Base-by-base conservation (phyloP, 257 asterid genomes). In the Fraxinus excelsior region DNA sequence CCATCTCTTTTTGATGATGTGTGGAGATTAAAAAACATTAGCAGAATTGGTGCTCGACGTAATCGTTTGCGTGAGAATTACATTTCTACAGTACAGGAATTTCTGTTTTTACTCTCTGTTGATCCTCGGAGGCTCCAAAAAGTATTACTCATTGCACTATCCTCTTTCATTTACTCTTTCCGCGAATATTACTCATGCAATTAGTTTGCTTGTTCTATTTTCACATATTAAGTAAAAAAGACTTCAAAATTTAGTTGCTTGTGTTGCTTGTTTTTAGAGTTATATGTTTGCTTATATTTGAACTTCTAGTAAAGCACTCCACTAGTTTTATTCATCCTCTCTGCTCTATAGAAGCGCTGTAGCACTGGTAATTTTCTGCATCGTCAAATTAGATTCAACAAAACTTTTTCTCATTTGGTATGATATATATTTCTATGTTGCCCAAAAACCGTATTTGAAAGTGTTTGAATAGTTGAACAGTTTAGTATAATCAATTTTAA, bases 61-160 rank as follows among this genome's bases (percentile, higher is more conserved):
- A 51, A 69, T 70, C 72, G 74, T 19, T 42, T 86, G 79, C 9
- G 37, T 1, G 4, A 77, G 4, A 40, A 29, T 7, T 69, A 76
- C 0, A 25, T 88, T 58, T 0, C 12, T 35, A 81, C 82, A 2
- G 86, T 86, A 67, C 67, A 40, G 37, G 82, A 86, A 76, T 83
- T 88, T 81, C 85, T 53, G 73, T 79, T 83, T 72, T 42, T 82
- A 75, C 86, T 12, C 84, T 53, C 79, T 46, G 2, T 68, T 23
- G 46, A 85, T 65, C 82, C 80, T 66, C 21, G 78, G 67, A 71
- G 16, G 83, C 89, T 88, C 69, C 53, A 62, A 3, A 1, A 44
- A 44, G 53, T 84, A 74, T 70, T 64, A 23, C 51, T 46, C 74
- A 4, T 34, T 67, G 38, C 51, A 35, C 56, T 28, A 13, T 68